Conservation (phyloP, 305 asterid species). For the Andrographis paniculata region DNA sequence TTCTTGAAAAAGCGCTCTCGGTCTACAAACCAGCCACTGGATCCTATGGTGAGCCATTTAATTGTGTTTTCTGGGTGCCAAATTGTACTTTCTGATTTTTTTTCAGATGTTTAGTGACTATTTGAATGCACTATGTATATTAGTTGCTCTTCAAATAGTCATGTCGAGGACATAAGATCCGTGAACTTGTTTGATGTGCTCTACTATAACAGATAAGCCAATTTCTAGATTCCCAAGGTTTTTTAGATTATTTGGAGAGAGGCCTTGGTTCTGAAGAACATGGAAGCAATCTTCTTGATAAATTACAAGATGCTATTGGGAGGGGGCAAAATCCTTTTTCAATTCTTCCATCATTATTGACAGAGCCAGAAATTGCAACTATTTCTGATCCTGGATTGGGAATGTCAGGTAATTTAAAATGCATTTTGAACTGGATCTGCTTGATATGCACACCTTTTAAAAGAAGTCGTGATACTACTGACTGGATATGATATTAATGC, state of each 20-base stretch:
- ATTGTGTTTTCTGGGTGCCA: conserved; percentile 11
- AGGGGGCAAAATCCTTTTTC: conserved; percentile 32
- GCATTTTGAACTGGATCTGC: conserved; percentile 9
- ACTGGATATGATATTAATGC: conserved; percentile 14
- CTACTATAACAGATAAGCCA: conserved; percentile 67
- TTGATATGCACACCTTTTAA: neutral
- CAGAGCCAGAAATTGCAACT: conserved; percentile 64
- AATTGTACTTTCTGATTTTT: too few species aligned
- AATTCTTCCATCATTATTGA: conserved; percentile 41
- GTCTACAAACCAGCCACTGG: conserved; percentile 85
- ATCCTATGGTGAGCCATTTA: conserved; percentile 62
- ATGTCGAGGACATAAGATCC: neutral
- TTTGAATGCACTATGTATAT: neutral
- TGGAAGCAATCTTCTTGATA: too few species aligned
- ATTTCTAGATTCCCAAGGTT: conserved; percentile 91
- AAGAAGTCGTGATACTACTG: neutral
- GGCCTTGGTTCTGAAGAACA: too few species aligned
- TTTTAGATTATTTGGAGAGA: conserved; percentile 89
- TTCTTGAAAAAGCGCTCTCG: conserved; percentile 91
- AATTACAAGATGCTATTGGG: too few species aligned
- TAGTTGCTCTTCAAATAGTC: neutral
- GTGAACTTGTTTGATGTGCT: conserved; percentile 21
- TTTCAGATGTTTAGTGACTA: neutral
- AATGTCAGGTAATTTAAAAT: conserved; percentile 43
- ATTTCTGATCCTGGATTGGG: conserved; percentile 54